A percentile compares a stretch with the other conserved stretches of the same genome.
These are phyloP conservation scores for Asterionellopsis glacialis DNA, from an alignment of 108 stramenopile species.

Conservation along the genomic window DNA sequence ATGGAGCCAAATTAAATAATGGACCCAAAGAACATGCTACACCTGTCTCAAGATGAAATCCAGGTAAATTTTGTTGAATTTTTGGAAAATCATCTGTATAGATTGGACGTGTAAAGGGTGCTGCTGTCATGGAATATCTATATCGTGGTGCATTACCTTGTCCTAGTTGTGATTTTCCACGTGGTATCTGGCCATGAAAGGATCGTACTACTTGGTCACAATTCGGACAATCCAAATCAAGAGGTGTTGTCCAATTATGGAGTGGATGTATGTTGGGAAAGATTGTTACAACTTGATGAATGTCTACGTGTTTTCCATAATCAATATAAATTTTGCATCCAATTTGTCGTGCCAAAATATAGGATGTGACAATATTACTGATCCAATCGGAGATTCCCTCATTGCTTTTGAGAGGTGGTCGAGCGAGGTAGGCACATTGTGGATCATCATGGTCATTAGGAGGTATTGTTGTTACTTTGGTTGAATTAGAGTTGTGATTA, in stretches of 20 bases:
- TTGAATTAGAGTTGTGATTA: too few relatives aligned
- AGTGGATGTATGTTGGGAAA: background rate
- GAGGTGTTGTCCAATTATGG: constrained; percentile 4
- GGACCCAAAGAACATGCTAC: constrained; percentile 6
- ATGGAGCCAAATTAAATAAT: constrained; percentile 1
- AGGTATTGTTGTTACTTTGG: too few relatives aligned
- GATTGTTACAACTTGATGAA: background rate
- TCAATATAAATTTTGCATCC: background rate
- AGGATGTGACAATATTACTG: background rate
- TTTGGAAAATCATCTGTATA: background rate
- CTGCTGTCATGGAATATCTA: too few relatives aligned
- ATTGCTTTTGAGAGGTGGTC: background rate
- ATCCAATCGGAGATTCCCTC: constrained; percentile 7
- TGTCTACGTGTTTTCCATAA: background rate
- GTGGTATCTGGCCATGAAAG: too few relatives aligned
- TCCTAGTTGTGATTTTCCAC: too few relatives aligned
- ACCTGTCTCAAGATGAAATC: constrained; percentile 1
- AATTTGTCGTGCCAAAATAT: constrained; percentile 1
- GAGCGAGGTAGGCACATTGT: background rate
- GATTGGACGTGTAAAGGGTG: too few relatives aligned
- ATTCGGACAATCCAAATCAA: background rate
- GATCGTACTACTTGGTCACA: too few relatives aligned
- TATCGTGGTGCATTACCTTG: too few relatives aligned
- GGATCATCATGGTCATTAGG: too few relatives aligned
- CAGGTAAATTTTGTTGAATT: constrained; percentile 1